Conservation (phyloP, 768 basidiomycete genomes). For the Cystofilobasidium bisporidii region DNA sequence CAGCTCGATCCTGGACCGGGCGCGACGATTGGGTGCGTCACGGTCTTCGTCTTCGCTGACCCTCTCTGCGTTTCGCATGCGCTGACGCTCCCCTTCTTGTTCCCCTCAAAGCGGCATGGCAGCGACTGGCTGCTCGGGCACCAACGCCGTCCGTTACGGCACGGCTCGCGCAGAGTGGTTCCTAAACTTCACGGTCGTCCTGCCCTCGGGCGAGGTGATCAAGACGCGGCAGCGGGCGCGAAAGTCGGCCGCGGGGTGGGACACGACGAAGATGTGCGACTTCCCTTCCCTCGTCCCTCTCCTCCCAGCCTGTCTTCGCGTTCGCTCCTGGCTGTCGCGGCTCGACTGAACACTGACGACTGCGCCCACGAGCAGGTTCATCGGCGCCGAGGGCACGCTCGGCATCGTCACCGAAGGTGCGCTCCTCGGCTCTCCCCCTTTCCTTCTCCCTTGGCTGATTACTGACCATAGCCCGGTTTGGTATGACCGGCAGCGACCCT, state of each 20-base stretch:
- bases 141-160: slow-evolving; percentile 58
- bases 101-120: slow-evolving; percentile 8
- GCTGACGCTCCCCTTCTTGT: neutral
- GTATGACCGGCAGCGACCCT: slow-evolving; percentile 75
- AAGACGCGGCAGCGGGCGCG: slow-evolving; percentile 55
- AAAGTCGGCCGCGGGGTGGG: slow-evolving; percentile 27
- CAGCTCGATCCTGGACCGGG: slow-evolving; percentile 51
- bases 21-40: slow-evolving; percentile 49
- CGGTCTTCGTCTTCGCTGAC: neutral
- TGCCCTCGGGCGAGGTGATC: slow-evolving; percentile 79
- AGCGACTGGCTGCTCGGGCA: slow-evolving; percentile 53
- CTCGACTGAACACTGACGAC: slow-evolving; percentile 77
- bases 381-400: slow-evolving; percentile 51
- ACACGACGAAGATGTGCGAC: slow-evolving; percentile 25
- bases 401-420: slow-evolving; percentile 80
- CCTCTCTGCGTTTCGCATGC: neutral
- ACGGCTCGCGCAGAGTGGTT: slow-evolving; percentile 85
- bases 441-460: neutral
- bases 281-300: neutral
- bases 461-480: no score
- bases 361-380: slow-evolving; percentile 8
- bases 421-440: neutral
- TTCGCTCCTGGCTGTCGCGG: no score
- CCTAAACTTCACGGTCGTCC: slow-evolving; percentile 73
- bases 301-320: no score